Evolutionary conservation across 352 stramenopile species (phyloP).

Genomic region (Blastocystis sp.): DNA sequence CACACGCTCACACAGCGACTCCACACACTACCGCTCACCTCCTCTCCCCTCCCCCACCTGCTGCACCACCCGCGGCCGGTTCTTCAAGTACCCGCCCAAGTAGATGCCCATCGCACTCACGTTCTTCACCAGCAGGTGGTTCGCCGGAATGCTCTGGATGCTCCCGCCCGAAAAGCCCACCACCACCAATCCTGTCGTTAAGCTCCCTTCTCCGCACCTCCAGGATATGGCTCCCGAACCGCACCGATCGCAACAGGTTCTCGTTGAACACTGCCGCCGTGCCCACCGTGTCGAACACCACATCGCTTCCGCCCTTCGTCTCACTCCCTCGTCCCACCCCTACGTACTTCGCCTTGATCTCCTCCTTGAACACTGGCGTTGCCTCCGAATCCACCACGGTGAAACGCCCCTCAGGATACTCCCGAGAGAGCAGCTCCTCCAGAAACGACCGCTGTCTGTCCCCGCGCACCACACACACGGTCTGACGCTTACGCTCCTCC

Average conservation of each 20-base stretch:
- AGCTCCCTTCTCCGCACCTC: background rate
- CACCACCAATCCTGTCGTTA: slow-evolving; percentile 10
- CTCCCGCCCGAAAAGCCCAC: slow-evolving; percentile 30
- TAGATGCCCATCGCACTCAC: slow-evolving; percentile 23
- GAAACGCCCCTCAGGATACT: background rate
- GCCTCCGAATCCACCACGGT: slow-evolving; percentile 10
- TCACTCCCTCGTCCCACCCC: background rate
- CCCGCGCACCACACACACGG: slow-evolving; percentile 39
- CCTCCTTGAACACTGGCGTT: background rate
- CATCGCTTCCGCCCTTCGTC: background rate
- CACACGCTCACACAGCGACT: background rate
- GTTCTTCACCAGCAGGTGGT: slow-evolving; percentile 46
- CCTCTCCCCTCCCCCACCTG: background rate
- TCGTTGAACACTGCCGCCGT: slow-evolving; percentile 10
- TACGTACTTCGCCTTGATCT: slow-evolving; percentile 2
- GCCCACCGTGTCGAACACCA: slow-evolving; percentile 34
- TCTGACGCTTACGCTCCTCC: background rate
- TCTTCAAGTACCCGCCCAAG: slow-evolving; percentile 50
- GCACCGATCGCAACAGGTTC: slow-evolving; percentile 24
- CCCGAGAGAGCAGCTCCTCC: background rate
- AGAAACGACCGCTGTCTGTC: background rate
- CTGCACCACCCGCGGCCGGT: background rate
- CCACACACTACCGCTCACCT: slow-evolving; percentile 3
- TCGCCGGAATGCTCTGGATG: slow-evolving; percentile 28
- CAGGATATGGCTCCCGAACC: slow-evolving; percentile 22